Evolutionary conservation across 148 eudicot genomes (phyloP).

Genomic region (Camellia granthamiana): DNA sequence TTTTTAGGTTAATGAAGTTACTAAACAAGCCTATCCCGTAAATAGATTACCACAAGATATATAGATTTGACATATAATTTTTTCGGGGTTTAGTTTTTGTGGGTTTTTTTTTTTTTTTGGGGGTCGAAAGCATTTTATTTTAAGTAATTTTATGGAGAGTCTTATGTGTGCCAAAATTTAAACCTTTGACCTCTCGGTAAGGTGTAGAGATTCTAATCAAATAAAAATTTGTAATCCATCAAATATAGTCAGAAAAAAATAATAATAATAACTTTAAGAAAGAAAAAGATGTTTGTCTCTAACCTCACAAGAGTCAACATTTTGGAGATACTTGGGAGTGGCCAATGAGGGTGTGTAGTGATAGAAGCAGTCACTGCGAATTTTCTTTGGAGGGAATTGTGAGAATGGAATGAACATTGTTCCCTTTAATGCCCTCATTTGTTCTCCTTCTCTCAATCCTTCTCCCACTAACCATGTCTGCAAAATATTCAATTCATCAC

Average conservation of each 20-base stretch:
- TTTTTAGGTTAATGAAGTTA: too few relatives aligned
- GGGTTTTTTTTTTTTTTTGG: too few relatives aligned
- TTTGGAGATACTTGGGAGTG: conserved; percentile 44
- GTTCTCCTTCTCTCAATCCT: conserved; percentile 34
- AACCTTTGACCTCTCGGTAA: too few relatives aligned
- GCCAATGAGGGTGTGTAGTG: conserved; percentile 44
- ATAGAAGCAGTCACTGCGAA: conserved; percentile 49
- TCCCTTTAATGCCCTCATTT: conserved; percentile 46
- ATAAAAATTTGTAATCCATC: too few relatives aligned
- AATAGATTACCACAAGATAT: too few relatives aligned
- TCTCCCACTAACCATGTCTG: conserved; percentile 67
- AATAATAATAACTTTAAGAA: not conserved
- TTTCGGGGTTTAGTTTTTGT: too few relatives aligned
- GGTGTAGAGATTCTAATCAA: too few relatives aligned
- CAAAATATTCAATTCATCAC: not conserved
- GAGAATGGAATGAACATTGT: conserved; percentile 51
- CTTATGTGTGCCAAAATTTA: too few relatives aligned
- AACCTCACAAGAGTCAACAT: conserved; percentile 57
- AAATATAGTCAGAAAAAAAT: not conserved
- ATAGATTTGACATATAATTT: too few relatives aligned
- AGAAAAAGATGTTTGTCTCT: not conserved
- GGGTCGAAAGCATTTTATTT: too few relatives aligned
- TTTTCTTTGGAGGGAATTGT: conserved; percentile 48
- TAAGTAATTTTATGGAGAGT: too few relatives aligned
- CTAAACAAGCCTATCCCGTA: too few relatives aligned